Evolutionary conservation across 176 grass and related monocot species (phyloP).

Genomic region (Oryza glumipatula): DNA sequence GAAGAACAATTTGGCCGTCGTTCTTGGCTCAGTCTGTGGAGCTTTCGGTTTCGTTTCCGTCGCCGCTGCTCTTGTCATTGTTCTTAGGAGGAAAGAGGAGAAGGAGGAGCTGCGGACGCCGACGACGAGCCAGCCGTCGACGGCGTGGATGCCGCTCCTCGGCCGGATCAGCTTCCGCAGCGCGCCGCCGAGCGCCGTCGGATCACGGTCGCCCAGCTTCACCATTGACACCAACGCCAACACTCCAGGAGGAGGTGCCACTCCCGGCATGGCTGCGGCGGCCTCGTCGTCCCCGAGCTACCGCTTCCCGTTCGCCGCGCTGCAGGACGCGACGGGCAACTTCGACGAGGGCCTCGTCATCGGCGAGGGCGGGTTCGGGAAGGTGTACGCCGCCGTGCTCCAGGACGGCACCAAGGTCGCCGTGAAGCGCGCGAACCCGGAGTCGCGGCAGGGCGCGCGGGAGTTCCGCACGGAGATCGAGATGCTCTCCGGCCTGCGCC

Average conservation of each 20-base stretch:
- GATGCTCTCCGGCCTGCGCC: slow-evolving; percentile 39
- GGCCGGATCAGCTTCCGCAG: slow-evolving; percentile 26
- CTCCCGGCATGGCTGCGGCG: neutral
- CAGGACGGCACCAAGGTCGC: slow-evolving; percentile 43
- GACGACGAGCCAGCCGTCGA: slow-evolving; percentile 15
- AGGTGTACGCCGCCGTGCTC: slow-evolving; percentile 46
- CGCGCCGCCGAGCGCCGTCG: neutral
- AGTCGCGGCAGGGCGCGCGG: slow-evolving; percentile 51
- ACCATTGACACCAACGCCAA: neutral
- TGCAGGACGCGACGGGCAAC: slow-evolving; percentile 41
- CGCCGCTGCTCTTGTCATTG: slow-evolving; percentile 26
- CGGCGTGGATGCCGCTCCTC: slow-evolving; percentile 47
- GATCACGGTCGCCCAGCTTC: slow-evolving; percentile 11
- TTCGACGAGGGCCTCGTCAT: slow-evolving; percentile 45
- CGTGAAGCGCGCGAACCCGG: slow-evolving; percentile 52
- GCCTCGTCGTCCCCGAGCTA: slow-evolving; percentile 1
- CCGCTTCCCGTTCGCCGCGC: slow-evolving; percentile 35
- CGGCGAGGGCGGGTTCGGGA: slow-evolving; percentile 54
- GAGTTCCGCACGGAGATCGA: slow-evolving; percentile 57
- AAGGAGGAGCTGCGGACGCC: neutral
- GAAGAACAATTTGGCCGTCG: slow-evolving; percentile 33
- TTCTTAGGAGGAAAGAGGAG: slow-evolving; percentile 22
- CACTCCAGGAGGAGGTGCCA: slow-evolving; percentile 2
- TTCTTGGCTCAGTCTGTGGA: slow-evolving; percentile 63
- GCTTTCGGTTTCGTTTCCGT: slow-evolving; percentile 36